Evolutionary conservation across 768 basidiomycete genomes (phyloP).

Genomic region (Phanerochaete sordida): DNA sequence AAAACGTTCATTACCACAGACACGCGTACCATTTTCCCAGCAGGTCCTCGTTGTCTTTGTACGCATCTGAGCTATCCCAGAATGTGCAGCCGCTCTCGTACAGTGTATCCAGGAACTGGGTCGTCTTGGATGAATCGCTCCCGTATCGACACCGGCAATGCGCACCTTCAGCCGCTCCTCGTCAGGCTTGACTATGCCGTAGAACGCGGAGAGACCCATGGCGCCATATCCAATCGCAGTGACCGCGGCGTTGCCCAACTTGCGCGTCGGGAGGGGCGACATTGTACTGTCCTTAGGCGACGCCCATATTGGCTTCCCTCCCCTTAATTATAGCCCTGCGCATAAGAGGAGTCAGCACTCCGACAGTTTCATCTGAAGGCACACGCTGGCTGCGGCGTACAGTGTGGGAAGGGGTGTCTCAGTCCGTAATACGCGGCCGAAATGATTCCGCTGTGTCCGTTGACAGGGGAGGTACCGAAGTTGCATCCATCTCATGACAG

Average conservation of each 20-base stretch:
- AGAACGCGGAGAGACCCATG: conserved; percentile 53
- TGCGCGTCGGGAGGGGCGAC: conserved; percentile 32
- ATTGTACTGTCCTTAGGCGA: neutral
- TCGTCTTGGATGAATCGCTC: too few species aligned
- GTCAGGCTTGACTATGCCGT: conserved; percentile 44
- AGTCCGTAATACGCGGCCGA: too few species aligned
- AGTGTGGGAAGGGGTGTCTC: too few species aligned
- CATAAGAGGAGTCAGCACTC: too few species aligned
- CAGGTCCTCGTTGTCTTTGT: conserved; percentile 40
- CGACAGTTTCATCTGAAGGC: too few species aligned
- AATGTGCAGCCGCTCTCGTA: conserved; percentile 38
- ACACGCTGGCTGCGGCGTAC: too few species aligned
- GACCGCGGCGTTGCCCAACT: conserved; percentile 43
- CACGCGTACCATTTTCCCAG: conserved; percentile 38
- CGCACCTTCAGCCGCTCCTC: conserved; percentile 58
- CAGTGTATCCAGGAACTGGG: conserved; percentile 37
- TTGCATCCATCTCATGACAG: too few species aligned
- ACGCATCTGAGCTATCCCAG: conserved; percentile 46
- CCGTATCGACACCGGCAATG: too few species aligned
- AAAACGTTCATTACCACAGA: too few species aligned
- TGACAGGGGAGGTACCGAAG: too few species aligned
- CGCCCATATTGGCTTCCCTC: neutral
- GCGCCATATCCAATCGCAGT: conserved; percentile 56
- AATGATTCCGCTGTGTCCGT: too few species aligned
- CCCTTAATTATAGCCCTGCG: too few species aligned